Base-by-base conservation (phyloP, 1,139 yeast species). In the Yamadazyma trypodendri region DNA sequence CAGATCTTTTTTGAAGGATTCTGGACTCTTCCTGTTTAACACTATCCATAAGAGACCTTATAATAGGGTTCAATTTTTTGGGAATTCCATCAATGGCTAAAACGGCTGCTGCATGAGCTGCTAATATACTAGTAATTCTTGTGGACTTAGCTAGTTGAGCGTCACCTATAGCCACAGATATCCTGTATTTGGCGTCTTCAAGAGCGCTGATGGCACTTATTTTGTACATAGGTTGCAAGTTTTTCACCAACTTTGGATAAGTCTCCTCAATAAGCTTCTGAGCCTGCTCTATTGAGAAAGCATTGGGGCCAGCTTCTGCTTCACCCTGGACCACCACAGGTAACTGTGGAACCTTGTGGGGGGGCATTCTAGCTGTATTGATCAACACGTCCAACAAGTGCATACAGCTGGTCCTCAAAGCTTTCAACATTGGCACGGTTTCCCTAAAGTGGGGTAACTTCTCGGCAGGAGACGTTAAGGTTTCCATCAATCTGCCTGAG, bases 321-420 rank as follows among this genome's bases (percentile, higher is more conserved):
- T 92, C 98, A 24, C 98, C 98, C 58, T 88, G 94, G 4, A 90
- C 96, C 13, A 90, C 81, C 5, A 88, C 81, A 0, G 98, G 95
- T 24, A 94, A 61, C 41, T 80, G 85, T 0, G 97, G 97, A 11
- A 89, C 62, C 56, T 85, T 87, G 28, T 78, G 72, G n/a, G 81
- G 77, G 2, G 94, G 70, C 13, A 89, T 61, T 58, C 84, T 84
- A 6, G 94, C 96, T 22, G 74, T 75, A 34, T 83, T 89, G 24
- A 81, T 75, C 58, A 90, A 88, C 2, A 85, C 81, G 42, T 82
- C 81, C 49, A 89, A 78, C 38, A 94, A 63, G 38, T 92, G 89
- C 51, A 86, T 79, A 55, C 97, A 89, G 40, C 89, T 90, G 0
- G 95, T 84, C 55, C 98, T 74, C 10, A 90, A 81, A 2, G 94